phyloP scores from a whole-genome alignment of 1,284 basidiomycete species.

The Ganoderma leucocontextum region DNA sequence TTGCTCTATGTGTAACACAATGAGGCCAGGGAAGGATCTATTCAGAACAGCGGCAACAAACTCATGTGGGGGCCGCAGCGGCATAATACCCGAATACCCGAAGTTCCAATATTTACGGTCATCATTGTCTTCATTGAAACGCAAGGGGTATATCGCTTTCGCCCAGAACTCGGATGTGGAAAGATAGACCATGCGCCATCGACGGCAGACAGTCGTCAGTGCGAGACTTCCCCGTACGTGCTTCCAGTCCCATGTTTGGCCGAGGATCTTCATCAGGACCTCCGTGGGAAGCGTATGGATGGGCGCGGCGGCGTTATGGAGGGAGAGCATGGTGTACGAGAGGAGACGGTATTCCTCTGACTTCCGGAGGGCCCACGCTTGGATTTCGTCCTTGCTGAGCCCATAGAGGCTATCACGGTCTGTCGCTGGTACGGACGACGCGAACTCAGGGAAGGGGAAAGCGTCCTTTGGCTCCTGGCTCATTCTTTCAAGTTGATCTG shows the following conservation, averaged over 20 bases:
- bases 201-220: not conserved
- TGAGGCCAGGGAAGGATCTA: too few relatives aligned
- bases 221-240: not conserved
- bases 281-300: not conserved
- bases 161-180: not conserved
- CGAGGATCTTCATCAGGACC: not conserved
- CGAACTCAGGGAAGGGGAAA: not conserved
- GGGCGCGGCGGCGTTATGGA: conserved; percentile 1
- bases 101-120: not conserved
- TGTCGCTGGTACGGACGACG: not conserved
- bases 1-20: too few relatives aligned
- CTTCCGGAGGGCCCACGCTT: not conserved
- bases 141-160: not conserved
- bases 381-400: not conserved
- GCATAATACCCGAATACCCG: too few relatives aligned
- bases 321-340: not conserved
- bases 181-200: not conserved
- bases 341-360: not conserved
- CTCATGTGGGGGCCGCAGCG: too few relatives aligned
- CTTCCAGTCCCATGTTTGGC: not conserved
- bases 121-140: not conserved
- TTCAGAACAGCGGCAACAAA: too few relatives aligned
- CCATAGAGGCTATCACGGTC: not conserved
- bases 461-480: too few relatives aligned
- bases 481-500: too few relatives aligned